Evolutionary conservation across 225 moss, liverwort and hornwort genomes (phyloP), one percentile per base, ranked within the genome.

Genomic region (Pseudoscleropodium purum): DNA sequence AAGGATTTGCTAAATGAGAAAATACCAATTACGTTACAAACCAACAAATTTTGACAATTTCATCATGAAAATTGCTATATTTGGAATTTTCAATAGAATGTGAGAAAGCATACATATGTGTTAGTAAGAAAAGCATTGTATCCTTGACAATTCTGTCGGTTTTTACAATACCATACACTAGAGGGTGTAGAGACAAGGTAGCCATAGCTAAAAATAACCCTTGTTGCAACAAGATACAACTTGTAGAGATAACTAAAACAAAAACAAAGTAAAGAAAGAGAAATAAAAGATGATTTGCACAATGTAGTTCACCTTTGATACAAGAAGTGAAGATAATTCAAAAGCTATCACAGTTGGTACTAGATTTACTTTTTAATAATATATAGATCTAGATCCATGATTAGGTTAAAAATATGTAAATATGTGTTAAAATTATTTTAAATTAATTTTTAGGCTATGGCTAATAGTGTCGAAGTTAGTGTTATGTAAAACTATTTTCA

Each of bases 141-240:
- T 0, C 45, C 74, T 27, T 74, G 15, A 29, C 29, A 74, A 45
- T 6, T 45, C 21, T 2, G 8, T 10, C 10, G 47, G 2, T 73
- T 18, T 74, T 74, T 74, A 10, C 14, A 45, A 29, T 2, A 39
- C 0, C 1, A 2, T 11, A 2, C 9, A 43, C 2, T 3, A 1
- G 18, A 47, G 4, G 11, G 18, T 2, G 29, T 18, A 75, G 2
- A 17, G 6, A 18, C 4, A 2, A 12, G 4, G 19, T 49, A 49
- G 19, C 3, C 2, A 1, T 19, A 75, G 11, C 20, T 33, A 33
- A 76, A 20, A 76, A 33, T 7, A 51, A 75, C 33, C 0, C 11
- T 2, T 11, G 0, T 20, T 33, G 7, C 49, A 75, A 49, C 1
- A 49, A 33, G 19, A 19, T 33, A 13, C 9, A 49, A 26, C 4